Evolutionary conservation across 768 basidiomycete species (phyloP).

Genomic region (Tylopilus plumbeoviolaceoides): DNA sequence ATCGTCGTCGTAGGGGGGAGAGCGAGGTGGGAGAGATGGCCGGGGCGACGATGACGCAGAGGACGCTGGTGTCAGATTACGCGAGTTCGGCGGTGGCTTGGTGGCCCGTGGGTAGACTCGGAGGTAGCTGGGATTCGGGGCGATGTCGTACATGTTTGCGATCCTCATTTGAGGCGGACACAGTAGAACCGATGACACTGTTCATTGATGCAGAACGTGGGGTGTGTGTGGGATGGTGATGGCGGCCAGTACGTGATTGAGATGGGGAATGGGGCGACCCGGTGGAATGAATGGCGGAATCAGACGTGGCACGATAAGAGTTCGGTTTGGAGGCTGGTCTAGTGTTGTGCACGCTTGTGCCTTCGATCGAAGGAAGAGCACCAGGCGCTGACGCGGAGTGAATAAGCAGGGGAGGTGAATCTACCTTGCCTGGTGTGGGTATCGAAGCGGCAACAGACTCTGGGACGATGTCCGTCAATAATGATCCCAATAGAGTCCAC

Average conservation of each 20-base stretch:
- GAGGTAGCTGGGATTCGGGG: constrained; percentile 13
- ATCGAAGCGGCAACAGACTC: constrained; percentile 27
- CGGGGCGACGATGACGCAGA: constrained; percentile 58
- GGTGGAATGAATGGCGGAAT: constrained; percentile 13
- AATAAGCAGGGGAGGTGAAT: constrained; percentile 26
- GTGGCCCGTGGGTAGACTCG: too few species aligned
- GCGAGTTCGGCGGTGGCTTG: constrained; percentile 37
- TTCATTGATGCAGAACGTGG: constrained; percentile 18
- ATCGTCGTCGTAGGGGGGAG: constrained; percentile 35
- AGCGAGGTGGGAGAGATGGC: constrained; percentile 28
- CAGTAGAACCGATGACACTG: constrained; percentile 16
- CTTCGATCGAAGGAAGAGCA: constrained; percentile 29
- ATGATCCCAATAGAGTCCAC: constrained; percentile 62
- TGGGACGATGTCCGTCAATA: constrained; percentile 49
- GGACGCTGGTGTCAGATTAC: constrained; percentile 52
- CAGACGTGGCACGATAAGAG: constrained; percentile 26
- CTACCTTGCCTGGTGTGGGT: constrained; percentile 15
- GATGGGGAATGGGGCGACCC: constrained; percentile 22
- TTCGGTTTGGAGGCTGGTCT: constrained; percentile 17
- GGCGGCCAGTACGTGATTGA: constrained; percentile 17
- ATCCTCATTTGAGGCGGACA: constrained; percentile 22
- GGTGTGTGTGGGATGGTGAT: constrained; percentile 5
- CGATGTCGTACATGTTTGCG: constrained; percentile 21
- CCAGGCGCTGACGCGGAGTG: constrained; percentile 44
- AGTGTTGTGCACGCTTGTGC: constrained; percentile 1